Percentiles rank a stretch among this genome's conserved stretches.
Evolutionary conservation across 1,284 basidiomycete genomes (phyloP).

Genomic region (Xanthoconium separans): DNA sequence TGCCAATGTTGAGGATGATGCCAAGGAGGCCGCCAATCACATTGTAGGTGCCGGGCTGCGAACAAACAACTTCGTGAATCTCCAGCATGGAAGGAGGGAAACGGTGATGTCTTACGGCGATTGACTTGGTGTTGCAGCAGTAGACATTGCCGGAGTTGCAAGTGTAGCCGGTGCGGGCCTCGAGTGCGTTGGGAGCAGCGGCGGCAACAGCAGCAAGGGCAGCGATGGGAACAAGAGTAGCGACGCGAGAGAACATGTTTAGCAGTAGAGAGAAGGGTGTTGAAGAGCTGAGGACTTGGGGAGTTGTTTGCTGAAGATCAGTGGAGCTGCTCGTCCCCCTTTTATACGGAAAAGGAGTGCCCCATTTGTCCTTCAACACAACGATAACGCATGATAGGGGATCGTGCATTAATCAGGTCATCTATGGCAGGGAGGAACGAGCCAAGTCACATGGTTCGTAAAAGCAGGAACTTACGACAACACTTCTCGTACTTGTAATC

Average conservation of each 20-base stretch:
- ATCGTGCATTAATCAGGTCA: too few relatives aligned
- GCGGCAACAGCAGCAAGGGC: neutral
- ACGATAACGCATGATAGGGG: neutral
- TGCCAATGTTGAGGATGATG: too few relatives aligned
- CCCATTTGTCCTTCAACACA: neutral
- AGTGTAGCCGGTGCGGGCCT: neutral
- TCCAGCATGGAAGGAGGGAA: accelerated
- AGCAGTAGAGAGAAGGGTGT: neutral
- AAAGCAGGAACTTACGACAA: too few relatives aligned
- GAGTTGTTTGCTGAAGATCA: neutral
- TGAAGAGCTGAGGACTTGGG: neutral
- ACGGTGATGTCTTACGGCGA: neutral
- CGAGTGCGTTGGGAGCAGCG: neutral
- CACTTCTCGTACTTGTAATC: too few relatives aligned
- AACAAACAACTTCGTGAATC: neutral
- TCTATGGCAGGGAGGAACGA: too few relatives aligned
- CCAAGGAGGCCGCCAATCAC: neutral
- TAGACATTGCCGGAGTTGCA: neutral
- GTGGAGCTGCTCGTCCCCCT: neutral
- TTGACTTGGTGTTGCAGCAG: neutral
- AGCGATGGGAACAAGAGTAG: neutral
- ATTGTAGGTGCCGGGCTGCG: neutral
- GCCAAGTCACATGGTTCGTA: too few relatives aligned
- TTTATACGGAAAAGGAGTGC: too few relatives aligned
- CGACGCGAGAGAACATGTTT: conserved; percentile 3